Conservation (phyloP, 805 yeast genomes). For the Saccharomycopsis synnaedendra region DNA sequence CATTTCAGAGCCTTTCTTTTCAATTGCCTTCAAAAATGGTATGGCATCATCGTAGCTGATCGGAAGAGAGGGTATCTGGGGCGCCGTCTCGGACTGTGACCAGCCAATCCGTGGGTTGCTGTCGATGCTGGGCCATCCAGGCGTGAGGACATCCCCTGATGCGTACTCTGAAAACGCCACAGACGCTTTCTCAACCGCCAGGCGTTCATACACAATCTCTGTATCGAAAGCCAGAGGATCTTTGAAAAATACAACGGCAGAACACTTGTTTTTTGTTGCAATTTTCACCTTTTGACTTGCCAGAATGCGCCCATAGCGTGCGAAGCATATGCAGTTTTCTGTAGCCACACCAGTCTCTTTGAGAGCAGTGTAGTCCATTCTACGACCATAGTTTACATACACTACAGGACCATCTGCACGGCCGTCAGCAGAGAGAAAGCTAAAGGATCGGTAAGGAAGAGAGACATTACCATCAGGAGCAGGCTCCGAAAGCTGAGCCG, state of each 20-base stretch:
- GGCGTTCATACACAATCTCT: slow-evolving; percentile 23
- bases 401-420: slow-evolving; percentile 40
- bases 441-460: slow-evolving; percentile 36
- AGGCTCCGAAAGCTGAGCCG: slow-evolving; percentile 29
- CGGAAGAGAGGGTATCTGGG: slow-evolving; percentile 69
- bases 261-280: slow-evolving; percentile 48
- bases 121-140: slow-evolving; percentile 54
- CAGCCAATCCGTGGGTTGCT: slow-evolving; percentile 30
- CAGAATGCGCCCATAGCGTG: slow-evolving; percentile 44
- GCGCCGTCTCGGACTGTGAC: slow-evolving; percentile 39
- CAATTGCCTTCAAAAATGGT: slow-evolving; percentile 27
- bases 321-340: slow-evolving; percentile 42
- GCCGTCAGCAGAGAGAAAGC: slow-evolving; percentile 57
- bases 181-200: slow-evolving; percentile 27
- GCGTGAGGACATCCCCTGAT: slow-evolving; percentile 73
- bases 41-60: slow-evolving; percentile 63
- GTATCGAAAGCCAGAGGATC: slow-evolving; percentile 23
- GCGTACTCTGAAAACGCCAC: slow-evolving; percentile 48
- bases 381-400: slow-evolving; percentile 59
- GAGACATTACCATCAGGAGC: background rate
- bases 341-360: slow-evolving; percentile 30
- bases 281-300: slow-evolving; percentile 39
- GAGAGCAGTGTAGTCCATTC: slow-evolving; percentile 34
- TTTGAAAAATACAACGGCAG: slow-evolving; percentile 59
- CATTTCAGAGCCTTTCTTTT: slow-evolving; percentile 28